A percentile compares a stretch with the other conserved stretches of the same genome.
Conservation (phyloP, 805 yeast genomes). For the Ogataea pilisensis region DNA sequence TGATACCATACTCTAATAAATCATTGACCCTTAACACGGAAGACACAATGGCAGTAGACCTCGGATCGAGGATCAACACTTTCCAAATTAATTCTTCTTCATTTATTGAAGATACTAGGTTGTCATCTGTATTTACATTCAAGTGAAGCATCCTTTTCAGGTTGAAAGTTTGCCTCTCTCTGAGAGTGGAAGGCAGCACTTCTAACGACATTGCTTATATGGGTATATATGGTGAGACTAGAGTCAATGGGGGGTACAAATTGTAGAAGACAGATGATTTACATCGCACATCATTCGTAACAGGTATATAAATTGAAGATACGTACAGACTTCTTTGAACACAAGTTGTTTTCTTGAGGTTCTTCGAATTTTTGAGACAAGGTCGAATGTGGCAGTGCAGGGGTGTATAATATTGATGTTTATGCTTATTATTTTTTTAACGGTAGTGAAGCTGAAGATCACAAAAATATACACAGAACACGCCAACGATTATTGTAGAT, state of each 20-base stretch:
- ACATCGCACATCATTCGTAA: no score
- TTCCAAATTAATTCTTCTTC: conserved; percentile 84
- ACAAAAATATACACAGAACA: no score
- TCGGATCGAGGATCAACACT: conserved; percentile 74
- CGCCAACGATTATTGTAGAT: no score
- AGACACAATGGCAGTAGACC: conserved; percentile 81
- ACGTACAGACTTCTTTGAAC: no score
- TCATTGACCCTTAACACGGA: conserved; percentile 93
- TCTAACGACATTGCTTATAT: conserved; percentile 19
- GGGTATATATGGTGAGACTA: no score
- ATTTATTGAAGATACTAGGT: conserved; percentile 46
- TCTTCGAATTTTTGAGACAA: no score
- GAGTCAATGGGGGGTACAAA: background rate
- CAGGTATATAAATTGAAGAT: no score
- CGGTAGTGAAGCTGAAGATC: no score
- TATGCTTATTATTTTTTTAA: no score
- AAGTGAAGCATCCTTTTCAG: conserved; percentile 83
- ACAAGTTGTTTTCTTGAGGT: no score
- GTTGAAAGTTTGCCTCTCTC: conserved; percentile 31
- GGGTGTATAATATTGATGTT: background rate
- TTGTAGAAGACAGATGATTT: background rate
- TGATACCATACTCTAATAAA: conserved; percentile 82
- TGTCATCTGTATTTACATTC: conserved; percentile 67
- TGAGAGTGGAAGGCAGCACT: conserved; percentile 17
- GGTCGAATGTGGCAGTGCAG: background rate